Conservation (phyloP, 441 rosid species). For the Capsella rubella region DNA sequence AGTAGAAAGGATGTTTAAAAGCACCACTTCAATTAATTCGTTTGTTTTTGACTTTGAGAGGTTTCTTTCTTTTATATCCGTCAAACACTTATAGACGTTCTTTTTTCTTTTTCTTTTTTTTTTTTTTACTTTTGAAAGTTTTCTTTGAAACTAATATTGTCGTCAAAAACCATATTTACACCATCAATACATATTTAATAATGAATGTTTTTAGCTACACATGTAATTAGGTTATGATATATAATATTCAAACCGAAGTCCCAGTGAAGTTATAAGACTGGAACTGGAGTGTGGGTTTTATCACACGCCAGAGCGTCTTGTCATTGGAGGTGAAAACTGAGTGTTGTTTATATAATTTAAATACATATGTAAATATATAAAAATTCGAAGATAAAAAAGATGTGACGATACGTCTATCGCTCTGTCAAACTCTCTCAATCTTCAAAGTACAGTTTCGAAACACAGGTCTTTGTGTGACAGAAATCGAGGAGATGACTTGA, state of each 20-base stretch:
- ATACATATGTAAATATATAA: background rate
- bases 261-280: background rate
- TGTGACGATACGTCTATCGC: conserved; percentile 41
- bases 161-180: background rate
- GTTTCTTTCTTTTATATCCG: background rate
- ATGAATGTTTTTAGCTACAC: too few relatives aligned
- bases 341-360: conserved; percentile 13
- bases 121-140: too few relatives aligned
- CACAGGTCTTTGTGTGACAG: conserved; percentile 29
- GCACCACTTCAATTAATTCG: conserved; percentile 2
- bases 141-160: background rate
- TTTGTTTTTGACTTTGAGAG: background rate
- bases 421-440: conserved; percentile 37
- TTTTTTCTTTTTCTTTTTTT: background rate
- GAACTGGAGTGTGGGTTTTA: conserved; percentile 25
- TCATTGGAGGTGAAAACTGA: conserved; percentile 38
- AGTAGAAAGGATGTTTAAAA: background rate
- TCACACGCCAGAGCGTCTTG: conserved; percentile 39
- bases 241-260: background rate
- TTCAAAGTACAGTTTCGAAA: conserved; percentile 18
- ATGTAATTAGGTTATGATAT: too few relatives aligned
- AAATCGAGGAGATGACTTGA: conserved; percentile 21
- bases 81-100: background rate
- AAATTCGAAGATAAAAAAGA: conserved; percentile 5
- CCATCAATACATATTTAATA: background rate